Evolutionary conservation across 768 basidiomycete species (phyloP), one percentile per base, ranked within the genome.

Genomic region (Naganishia randhawae): DNA sequence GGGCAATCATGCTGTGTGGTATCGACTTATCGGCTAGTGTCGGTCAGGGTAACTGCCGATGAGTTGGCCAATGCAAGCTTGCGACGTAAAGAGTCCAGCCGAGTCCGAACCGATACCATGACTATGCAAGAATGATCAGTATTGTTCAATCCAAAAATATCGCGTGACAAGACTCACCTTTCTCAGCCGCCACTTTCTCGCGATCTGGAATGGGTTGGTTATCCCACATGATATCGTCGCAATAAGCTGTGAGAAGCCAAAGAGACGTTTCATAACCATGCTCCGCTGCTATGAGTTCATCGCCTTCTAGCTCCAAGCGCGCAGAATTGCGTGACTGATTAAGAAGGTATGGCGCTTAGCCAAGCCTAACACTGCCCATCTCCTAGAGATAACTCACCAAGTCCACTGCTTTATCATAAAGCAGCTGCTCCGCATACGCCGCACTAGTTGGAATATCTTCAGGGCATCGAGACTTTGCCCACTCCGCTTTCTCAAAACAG

Each of bases 261-360:
- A 98, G 79, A 0, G 92, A 91, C 73, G 92, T 92, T 75, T 97
- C 94, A 80, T 98, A 99, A 41, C 95, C 83, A 77, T 89, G 89
- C 82, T 96, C 92, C 78, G 92, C 94, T 75, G 91, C 89, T 71
- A 89, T 85, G 0, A 89, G 87, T 32, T 85, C 85, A 50, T 83
- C 83, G 42, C 92, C 91, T 13, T 90, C 82, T 0, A 97, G 84
- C 75, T 98, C 95, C 74, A 92, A 92, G 52, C 89, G 85, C 0
- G 95, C 94, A 42, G 94, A 94, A 0, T 88, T 89, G 6, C 94
- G 90, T 73, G 92, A 94, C 94, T 97, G 11, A 50, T 7, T 7
- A 33, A 45, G 22, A 32, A 32, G 19, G 19, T 22, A 48, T 4
- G 32, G 16, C 14, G 45, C n/a, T 48, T 22, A 48, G 45, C 45